Conservation (phyloP, 2,329 filamentous ascomycete species). For the Neopestalotiopsis clavispora region DNA sequence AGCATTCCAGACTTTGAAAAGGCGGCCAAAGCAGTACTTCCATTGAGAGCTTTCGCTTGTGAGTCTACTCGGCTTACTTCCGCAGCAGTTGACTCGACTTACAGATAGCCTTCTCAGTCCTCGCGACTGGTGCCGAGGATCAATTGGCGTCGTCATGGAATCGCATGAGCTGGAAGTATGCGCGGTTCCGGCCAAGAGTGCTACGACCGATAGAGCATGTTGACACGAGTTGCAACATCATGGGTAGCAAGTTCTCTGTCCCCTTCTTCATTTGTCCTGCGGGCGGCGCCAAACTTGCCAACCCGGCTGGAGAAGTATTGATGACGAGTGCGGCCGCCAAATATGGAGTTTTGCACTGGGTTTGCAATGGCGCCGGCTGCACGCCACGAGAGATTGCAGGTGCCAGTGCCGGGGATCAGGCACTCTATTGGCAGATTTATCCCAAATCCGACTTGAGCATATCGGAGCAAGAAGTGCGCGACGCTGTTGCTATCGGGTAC, state of each 20-base stretch:
- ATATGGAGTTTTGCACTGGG: background rate
- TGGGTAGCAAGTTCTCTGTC: constrained; percentile 2
- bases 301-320: background rate
- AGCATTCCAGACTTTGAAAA: constrained; percentile 7
- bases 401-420: background rate
- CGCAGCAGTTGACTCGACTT: background rate
- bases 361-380: constrained; percentile 6
- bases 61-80: background rate
- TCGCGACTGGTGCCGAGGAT: constrained; percentile 6
- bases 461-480: background rate
- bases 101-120: background rate
- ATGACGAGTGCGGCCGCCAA: constrained; percentile 1
- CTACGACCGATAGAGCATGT: background rate
- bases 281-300: constrained; percentile 1
- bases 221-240: constrained; percentile 1
- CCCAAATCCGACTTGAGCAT: background rate
- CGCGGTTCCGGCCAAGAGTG: background rate
- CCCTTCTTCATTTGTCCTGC: constrained; percentile 11
- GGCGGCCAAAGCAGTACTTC: background rate
- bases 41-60: background rate
- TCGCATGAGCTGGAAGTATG: background rate
- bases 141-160: background rate
- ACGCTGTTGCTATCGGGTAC: background rate
- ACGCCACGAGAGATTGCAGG: background rate
- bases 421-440: constrained; percentile 11